These are phyloP conservation scores for Colletotrichum aenigma DNA, from an alignment of 2,329 filamentous ascomycete species.

Conservation along the genomic window DNA sequence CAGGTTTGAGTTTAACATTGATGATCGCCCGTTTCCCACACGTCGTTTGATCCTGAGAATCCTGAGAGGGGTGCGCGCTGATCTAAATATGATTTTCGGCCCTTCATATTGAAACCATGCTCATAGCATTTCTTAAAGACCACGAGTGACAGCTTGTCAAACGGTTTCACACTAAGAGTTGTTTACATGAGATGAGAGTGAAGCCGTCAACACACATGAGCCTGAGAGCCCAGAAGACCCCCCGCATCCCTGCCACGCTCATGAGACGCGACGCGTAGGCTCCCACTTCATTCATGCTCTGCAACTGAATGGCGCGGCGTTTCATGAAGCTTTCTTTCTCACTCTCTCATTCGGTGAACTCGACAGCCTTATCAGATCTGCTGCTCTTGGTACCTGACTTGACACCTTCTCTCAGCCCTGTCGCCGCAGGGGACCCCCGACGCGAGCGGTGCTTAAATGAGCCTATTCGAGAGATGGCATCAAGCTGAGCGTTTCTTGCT, in stretches of 20 bases:
- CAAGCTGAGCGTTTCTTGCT: accelerated
- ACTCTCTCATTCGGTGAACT: not conserved
- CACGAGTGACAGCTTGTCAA: not conserved
- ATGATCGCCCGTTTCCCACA: not conserved
- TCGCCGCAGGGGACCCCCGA: not conserved
- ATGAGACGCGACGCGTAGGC: not conserved
- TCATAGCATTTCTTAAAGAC: not conserved
- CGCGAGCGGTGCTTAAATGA: not conserved
- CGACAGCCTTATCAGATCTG: not conserved
- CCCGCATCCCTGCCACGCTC: not conserved
- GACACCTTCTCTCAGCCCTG: not conserved
- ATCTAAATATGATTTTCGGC: not conserved
- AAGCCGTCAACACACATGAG: not conserved
- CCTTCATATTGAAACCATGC: not conserved
- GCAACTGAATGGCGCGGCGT: not conserved
- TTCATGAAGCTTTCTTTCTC: not conserved
- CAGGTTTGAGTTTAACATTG: not conserved
- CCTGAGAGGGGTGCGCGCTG: not conserved
- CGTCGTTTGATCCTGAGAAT: not conserved
- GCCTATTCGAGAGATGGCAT: not conserved
- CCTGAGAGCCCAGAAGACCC: not conserved
- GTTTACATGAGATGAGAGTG: not conserved
- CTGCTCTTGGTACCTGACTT: not conserved
- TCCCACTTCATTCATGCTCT: not conserved
- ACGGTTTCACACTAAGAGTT: not conserved